Evolutionary conservation across 306 rosid genomes (phyloP), one percentile per base, ranked within the genome.

Genomic region (Alnus glutinosa): DNA sequence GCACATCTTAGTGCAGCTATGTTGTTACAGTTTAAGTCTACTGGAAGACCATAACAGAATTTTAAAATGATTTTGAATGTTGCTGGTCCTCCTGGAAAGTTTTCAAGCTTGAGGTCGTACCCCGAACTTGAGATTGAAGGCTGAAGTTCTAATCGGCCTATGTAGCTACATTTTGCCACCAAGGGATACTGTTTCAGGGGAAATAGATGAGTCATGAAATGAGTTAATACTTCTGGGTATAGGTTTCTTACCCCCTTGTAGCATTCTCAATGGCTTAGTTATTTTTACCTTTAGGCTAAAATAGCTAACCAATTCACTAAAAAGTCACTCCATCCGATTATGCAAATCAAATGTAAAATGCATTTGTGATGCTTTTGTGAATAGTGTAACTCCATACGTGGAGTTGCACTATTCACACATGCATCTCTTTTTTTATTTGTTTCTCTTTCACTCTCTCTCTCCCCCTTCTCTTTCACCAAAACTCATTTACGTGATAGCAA

Each of bases 1-100:
- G 97, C 98, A 64, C 99, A 95, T 91, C 99, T 88, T 47, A 95
- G 85, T 76, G 85, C 83, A 47, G 98, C 99, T 84, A 91, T 79
- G 36, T 93, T 91, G 51, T 69, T 84, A 46, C 97, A 82, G 84
- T 77, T 87, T 37, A 95, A 87, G 83, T 93, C 97, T 70, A 93
- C 75, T 16, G 92, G 96, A 71, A 95, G 88, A 71, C 97, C 96
- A 58, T 95, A 95, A 55, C 99, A 95, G 91, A 92, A 93, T 81
- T 87, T 93, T 50, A 95, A 79, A 67, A 93, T 73, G 55, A 85
- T 85, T 75, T 90, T 96, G 28, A 93, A 93, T 77, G 93, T 82
- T 82, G 90, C 91, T 9, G 91, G 73, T 73, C 94, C 97, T 57
- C 98, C 96, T 32, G 99, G 99, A 79, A 93, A 91, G 83, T 90